phyloP scores from a whole-genome alignment of 805 yeast species.

The Zygosaccharomyces lentus region DNA sequence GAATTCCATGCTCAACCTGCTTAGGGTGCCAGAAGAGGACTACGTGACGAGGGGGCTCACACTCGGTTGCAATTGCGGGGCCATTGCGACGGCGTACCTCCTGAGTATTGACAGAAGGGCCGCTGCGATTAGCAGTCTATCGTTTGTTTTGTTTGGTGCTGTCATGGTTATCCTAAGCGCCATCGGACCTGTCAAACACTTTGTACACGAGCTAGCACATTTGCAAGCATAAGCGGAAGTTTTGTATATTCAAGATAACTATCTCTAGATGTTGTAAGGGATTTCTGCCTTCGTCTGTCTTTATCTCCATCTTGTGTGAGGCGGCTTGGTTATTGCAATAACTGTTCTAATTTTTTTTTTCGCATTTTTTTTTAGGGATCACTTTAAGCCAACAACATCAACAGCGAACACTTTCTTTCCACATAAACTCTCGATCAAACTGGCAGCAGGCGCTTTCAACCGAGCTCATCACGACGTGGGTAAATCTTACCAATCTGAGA shows the following conservation, averaged over 20 bases:
- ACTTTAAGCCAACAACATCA: background rate
- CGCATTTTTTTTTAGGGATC: background rate
- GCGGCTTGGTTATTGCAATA: too few relatives aligned
- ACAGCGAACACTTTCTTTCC: background rate
- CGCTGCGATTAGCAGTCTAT: slow-evolving; percentile 69
- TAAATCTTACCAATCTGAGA: background rate
- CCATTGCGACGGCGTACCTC: slow-evolving; percentile 76
- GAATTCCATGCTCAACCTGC: slow-evolving; percentile 41
- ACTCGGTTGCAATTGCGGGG: slow-evolving; percentile 74
- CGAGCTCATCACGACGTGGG: background rate
- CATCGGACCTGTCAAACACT: slow-evolving; percentile 49
- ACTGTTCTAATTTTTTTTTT: background rate
- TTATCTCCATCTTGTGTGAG: background rate
- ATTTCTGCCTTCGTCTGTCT: background rate
- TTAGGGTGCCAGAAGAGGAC: slow-evolving; percentile 56
- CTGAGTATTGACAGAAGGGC: slow-evolving; percentile 70
- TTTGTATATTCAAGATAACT: background rate
- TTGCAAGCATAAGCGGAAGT: slow-evolving; percentile 12
- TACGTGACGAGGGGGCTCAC: slow-evolving; percentile 74
- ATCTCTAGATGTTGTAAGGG: background rate
- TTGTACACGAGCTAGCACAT: slow-evolving; percentile 47
- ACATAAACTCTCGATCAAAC: background rate
- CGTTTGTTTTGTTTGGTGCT: slow-evolving; percentile 70
- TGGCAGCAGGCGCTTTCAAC: background rate
- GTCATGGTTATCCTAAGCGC: slow-evolving; percentile 66